Base-by-base conservation (phyloP, 2,329 filamentous ascomycete species). In the Tolypocladium pustulatum region DNA sequence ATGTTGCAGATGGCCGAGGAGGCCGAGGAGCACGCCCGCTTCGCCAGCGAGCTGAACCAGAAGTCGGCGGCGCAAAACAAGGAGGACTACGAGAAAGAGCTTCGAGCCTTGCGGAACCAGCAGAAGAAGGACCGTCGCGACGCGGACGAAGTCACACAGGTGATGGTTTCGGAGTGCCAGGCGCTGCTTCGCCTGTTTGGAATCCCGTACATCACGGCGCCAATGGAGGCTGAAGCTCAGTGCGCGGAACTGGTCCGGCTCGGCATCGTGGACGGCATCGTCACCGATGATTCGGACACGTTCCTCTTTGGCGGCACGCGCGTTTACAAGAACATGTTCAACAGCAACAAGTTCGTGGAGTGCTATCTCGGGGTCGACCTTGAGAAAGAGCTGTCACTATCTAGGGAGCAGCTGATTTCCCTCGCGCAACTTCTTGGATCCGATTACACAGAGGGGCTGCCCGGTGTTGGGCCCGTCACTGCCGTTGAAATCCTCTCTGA, bases 291-390 rank as follows among this genome's bases (percentile, higher is more conserved):
- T 70, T 95, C 89, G 3, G 94, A 99, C 76, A 95, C 88, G 0
- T 99, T 99, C 68, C 82, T 99, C 0, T 99, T 99, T 71, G 95
- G 94, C 22, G 95, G 94, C 41, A 99, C 91, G 0, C 82, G 93
- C 22, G 89, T 99, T 27, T 99, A 99, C 80, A 99, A 99, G 73
- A 99, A 99, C 77, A 96, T 99, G 91, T 99, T 99, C 79, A 99
- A 97, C 73, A 88, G 91, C 66, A 94, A 94, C 72, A 99, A 99
- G 71, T 96, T 91, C 66, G 94, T 99, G 49, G 94, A 99, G 75
- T 97, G 94, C 74, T 99, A 97, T 69, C 81, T 99, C 12, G 76
- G 86, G 2, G 79, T 78, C 0, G 94, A 99, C 67, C 78, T 99
- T 0, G 90, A 96, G 67, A 89, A 89, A 65, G 95, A 99, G 66